Base-by-base conservation (phyloP, 2,329 filamentous ascomycete genomes). In the Dactylellina sp. region DNA sequence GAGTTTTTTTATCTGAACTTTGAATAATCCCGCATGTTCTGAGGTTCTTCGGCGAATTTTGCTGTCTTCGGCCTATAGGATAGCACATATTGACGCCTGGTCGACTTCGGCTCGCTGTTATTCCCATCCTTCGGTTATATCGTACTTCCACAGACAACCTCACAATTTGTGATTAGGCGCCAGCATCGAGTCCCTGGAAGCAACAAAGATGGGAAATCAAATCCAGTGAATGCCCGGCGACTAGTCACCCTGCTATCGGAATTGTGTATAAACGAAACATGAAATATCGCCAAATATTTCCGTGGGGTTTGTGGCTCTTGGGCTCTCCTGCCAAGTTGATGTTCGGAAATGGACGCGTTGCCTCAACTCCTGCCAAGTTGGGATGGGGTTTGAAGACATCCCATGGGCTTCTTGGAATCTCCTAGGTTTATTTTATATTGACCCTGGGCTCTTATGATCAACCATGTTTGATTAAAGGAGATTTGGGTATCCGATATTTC, bases 351-450 rank as follows among this genome's bases (percentile, higher is more conserved):
- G 24, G 14, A 44, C 39, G 39, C 20, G 39, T 28, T 3, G 11
- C 20, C 16, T 14, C n/a, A 16, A 24, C 44, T 62, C 44, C 59
- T 62, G 59, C 59, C 59, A 50, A 62, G 44, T 50, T 44, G 11
- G 59, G 14, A 2, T 2, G 42, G 28, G 28, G 24, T 62, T 62
- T 52, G 47, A 53, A 35, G 20, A 50, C 24, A 28, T 24, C 24
- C n/a, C 28, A 42, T 18, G 18, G 44, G 1, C 25, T 49, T 32
- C 44, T 39, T 61, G 37, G 37, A 40, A 14, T 12, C 37, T 40
- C 37, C n/a, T 40, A 7, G 28, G 9, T 32, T 4, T 4, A 32
- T 32, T 5, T 32, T 32, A 4, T 32, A 4, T 9, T 32, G 9
- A 32, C 9, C 5, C 9, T 32, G 28, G 9, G 9, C 9, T n/a